These are phyloP conservation scores for Solanum pimpinellifolium DNA, from an alignment of 257 asterid genomes.

Conservation along the genomic window DNA sequence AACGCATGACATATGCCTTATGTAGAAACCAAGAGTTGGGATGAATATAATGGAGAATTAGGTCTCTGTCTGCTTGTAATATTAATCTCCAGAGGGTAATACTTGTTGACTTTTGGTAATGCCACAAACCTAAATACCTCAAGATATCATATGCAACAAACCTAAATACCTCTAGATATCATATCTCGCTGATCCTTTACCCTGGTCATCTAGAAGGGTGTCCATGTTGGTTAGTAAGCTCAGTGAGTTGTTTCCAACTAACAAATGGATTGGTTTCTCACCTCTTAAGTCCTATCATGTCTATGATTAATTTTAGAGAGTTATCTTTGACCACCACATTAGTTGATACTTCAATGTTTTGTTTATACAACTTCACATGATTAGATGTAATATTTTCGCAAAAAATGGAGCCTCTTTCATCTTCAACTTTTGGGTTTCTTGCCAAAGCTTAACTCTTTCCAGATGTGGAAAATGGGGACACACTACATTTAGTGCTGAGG, in stretches of 20 bases:
- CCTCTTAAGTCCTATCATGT: background rate
- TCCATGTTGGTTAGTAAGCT: background rate
- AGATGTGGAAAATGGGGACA: constrained; percentile 86
- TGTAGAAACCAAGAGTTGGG: background rate
- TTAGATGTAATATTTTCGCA: background rate
- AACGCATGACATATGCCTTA: background rate
- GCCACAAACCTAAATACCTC: background rate
- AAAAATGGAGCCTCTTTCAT: background rate
- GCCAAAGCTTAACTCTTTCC: constrained; percentile 33
- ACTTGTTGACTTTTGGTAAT: background rate
- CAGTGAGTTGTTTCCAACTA: background rate
- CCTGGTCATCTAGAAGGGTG: background rate
- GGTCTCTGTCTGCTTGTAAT: background rate
- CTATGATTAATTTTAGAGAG: background rate
- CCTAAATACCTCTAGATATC: background rate
- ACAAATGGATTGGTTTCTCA: background rate
- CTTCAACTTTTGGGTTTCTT: background rate
- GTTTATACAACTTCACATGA: background rate
- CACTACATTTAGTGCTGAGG: constrained; percentile 87
- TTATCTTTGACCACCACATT: background rate
- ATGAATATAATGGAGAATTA: background rate
- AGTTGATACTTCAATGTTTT: background rate
- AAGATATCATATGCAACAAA: background rate
- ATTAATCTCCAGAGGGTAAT: background rate
- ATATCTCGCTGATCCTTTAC: background rate